Evolutionary conservation across 2,329 filamentous ascomycete species (phyloP), one percentile per base, ranked within the genome.

Genomic region (Plectosphaerella cucumerina): DNA sequence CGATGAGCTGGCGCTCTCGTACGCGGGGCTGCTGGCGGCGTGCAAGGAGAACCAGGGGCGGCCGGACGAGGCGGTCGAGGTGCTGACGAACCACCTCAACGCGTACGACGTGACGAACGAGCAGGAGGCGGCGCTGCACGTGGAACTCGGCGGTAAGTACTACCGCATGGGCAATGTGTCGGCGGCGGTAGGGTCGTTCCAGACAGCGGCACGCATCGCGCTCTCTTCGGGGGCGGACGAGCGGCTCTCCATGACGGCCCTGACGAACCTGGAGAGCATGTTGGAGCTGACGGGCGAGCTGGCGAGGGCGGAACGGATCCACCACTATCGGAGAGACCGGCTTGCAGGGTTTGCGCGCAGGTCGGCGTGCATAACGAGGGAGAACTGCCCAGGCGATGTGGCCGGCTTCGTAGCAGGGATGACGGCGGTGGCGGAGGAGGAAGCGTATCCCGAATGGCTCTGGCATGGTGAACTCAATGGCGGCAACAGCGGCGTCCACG

Each of bases 261-360:
- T 68, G n/a, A 61, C 63, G 15, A 68, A 68, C 50, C 57, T 68
- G 20, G 65, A 68, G 48, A 60, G 52, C 10, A 58, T 62, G 4
- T 52, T 66, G 18, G 55, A 51, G 55, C 61, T 48, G 50, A 56
- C 55, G 56, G 47, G 52, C 41, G 14, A 59, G 53, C 35, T 17
- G 22, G 33, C 15, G 15, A 64, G 62, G 44, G 65, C 65, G 26
- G 54, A 52, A 18, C 58, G 56, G 12, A 55, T 67, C 23, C 57
- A 59, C 9, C 52, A 59, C 45, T 62, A 66, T 39, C 62, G 65
- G 11, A 59, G 67, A 41, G 47, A 54, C 20, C 62, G 62, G 15
- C 49, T 67, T 26, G 58, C 57, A 18, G 56, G 58, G 21, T 68
- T 68, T 52, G 65, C 63, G 8, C 56, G 53, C 41, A 62, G 63